These are phyloP conservation scores for Berkeleyomyces basicola DNA, from an alignment of 2,329 filamentous ascomycete species.

Conservation along the genomic window DNA sequence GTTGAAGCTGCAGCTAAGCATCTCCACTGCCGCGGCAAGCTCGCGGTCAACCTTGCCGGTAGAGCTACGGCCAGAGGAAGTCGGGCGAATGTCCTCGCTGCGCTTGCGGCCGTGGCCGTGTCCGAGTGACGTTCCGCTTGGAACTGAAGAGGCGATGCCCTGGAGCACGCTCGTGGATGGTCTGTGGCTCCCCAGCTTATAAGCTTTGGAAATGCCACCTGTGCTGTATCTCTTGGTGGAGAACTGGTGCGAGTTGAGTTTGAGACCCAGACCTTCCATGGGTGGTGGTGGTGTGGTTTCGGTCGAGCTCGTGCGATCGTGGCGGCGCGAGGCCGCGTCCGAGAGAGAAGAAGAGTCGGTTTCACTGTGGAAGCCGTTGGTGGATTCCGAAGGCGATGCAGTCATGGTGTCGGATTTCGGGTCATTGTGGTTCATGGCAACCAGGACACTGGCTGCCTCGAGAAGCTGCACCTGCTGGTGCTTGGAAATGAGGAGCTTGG, in stretches of 20 bases:
- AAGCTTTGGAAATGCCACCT: slow-evolving; percentile 54
- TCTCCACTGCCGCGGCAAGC: slow-evolving; percentile 74
- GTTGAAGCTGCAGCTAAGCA: slow-evolving; percentile 80
- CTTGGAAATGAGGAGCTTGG: slow-evolving; percentile 96
- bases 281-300: slow-evolving; percentile 86
- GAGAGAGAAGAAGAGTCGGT: slow-evolving; percentile 67
- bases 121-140: slow-evolving; percentile 20
- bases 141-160: slow-evolving; percentile 27
- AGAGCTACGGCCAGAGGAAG: slow-evolving; percentile 59
- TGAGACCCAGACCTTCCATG: slow-evolving; percentile 42
- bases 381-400: slow-evolving; percentile 45
- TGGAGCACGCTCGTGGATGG: slow-evolving; percentile 35
- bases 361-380: slow-evolving; percentile 59
- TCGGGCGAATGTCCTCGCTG: slow-evolving; percentile 60
- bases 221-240: slow-evolving; percentile 41
- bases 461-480: slow-evolving; percentile 97
- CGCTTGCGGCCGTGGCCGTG: slow-evolving; percentile 48
- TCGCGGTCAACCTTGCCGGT: slow-evolving; percentile 73
- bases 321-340: slow-evolving; percentile 63
- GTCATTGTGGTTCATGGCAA: slow-evolving; percentile 57
- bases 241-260: slow-evolving; percentile 33
- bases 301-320: slow-evolving; percentile 65
- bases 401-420: slow-evolving; percentile 30
- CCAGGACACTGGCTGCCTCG: slow-evolving; percentile 89
- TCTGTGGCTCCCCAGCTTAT: slow-evolving; percentile 43